Base-by-base conservation (phyloP, 371 early-diverging fungal species). In the Mortierella sp. region DNA sequence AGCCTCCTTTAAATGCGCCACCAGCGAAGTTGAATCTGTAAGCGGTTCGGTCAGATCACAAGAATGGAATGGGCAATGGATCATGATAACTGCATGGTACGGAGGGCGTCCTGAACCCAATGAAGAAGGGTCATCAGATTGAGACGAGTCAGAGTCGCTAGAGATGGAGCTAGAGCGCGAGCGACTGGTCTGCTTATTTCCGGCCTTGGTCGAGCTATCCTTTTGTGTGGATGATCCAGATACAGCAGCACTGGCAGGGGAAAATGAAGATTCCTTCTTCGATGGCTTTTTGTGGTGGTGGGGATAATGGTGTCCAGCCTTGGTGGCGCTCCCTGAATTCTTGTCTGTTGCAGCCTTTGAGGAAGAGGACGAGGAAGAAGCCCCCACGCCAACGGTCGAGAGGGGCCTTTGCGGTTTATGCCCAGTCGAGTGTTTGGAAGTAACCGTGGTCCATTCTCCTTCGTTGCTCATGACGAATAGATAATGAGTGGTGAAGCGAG, bases 11-110 rank as follows among this genome's bases (percentile, higher is more conserved):
- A 97, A 77, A 77, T 97, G 97, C 0, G 78, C 77, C 11, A 89
- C 89, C 9, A 95, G 80, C 19, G 90, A 86, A 7, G 88, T 91
- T 8, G 94, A 92, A 67, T 93, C 90, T 40, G 87, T 86, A 50
- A 93, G 87, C 13, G 90, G 90, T 28, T 86, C 86, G 4, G 88
- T 67, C 22, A 77, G 63, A 24, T 74, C 73, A 65, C 91, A 89
- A 10, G 76, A 72, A 6, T 86, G 65, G 62, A 89, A 86, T 48
- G 88, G 88, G 63, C 94, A 92, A 32, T 79, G 83, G 38, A 91
- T 82, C 60, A 88, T 59, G 40, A 91, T 85, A 38, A 87, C 83
- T 10, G 91, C 89, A 43, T 92, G 92, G 68, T 92, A 92, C 19
- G 90, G 90, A 10, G 90, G 88, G 83, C 84, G 74, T 41, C 70